Conservation (phyloP, 2,329 filamentous ascomycete species). For the Cordyceps fumosorosea region DNA sequence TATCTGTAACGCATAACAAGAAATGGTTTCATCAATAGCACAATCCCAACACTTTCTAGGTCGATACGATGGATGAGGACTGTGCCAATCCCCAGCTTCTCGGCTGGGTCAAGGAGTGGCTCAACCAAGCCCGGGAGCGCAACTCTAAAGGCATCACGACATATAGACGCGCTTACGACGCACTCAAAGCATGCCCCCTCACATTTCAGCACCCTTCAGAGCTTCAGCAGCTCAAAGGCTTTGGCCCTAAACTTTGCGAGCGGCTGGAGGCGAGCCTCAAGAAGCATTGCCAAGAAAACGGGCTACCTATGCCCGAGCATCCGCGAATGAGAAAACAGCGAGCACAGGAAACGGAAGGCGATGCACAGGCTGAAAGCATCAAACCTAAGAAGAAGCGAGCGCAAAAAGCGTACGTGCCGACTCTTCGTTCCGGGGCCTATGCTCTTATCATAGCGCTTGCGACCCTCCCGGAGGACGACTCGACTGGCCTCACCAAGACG, state of each 20-base stretch:
- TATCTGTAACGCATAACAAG: neutral
- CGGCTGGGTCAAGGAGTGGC: constrained; percentile 71
- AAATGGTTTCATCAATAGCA: neutral
- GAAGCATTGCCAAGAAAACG: constrained; percentile 59
- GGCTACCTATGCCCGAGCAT: constrained; percentile 59
- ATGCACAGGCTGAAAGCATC: constrained; percentile 6
- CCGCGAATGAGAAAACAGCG: constrained; percentile 37
- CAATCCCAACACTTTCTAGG: neutral
- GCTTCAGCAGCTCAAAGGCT: constrained; percentile 64
- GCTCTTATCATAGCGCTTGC: constrained; percentile 63
- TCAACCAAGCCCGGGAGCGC: constrained; percentile 60
- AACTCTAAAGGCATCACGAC: constrained; percentile 65
- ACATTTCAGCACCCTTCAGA: constrained; percentile 66
- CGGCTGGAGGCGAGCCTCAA: constrained; percentile 57
- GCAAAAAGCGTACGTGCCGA: constrained; percentile 63
- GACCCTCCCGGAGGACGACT: constrained; percentile 46
- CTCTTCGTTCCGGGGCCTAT: constrained; percentile 66
- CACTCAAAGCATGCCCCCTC: constrained; percentile 68
- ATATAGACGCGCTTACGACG: constrained; percentile 70
- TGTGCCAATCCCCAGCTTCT: constrained; percentile 63
- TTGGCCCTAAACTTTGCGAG: constrained; percentile 65
- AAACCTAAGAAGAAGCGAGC: constrained; percentile 53
- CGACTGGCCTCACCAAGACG: constrained; percentile 55
- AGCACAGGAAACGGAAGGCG: constrained; percentile 30
- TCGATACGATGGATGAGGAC: constrained; percentile 8